Percentiles rank a stretch among this genome's conserved stretches.
Evolutionary conservation across 352 stramenopile genomes (phyloP).

Genomic region (Phytophthora cajani): DNA sequence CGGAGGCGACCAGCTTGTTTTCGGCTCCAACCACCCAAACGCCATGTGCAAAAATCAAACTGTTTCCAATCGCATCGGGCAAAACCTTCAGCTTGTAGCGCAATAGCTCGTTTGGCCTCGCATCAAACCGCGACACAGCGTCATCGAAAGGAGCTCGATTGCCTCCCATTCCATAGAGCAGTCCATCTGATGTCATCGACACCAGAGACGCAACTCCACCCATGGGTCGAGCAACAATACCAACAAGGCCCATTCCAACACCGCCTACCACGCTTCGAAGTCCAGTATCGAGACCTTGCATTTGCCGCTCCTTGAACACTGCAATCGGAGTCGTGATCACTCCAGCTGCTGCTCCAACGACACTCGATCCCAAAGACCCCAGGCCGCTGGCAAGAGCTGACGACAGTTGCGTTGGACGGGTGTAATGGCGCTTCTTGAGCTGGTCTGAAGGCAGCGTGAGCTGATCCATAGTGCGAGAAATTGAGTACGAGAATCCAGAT

Average conservation of each 20-base stretch:
- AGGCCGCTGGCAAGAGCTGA: slow-evolving; percentile 71
- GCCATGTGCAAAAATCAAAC: slow-evolving; percentile 71
- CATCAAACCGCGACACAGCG: slow-evolving; percentile 46
- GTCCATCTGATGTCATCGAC: slow-evolving; percentile 76
- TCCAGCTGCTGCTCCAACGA: slow-evolving; percentile 77
- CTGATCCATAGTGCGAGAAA: slow-evolving; percentile 84
- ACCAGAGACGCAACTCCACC: slow-evolving; percentile 80
- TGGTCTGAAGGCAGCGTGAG: slow-evolving; percentile 71
- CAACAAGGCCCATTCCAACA: slow-evolving; percentile 81
- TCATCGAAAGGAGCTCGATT: slow-evolving; percentile 45
- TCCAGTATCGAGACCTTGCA: slow-evolving; percentile 65
- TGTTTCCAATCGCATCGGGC: slow-evolving; percentile 47
- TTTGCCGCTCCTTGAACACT: slow-evolving; percentile 71
- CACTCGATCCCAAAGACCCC: slow-evolving; percentile 73
- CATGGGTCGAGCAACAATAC: slow-evolving; percentile 80
- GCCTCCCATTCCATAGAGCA: slow-evolving; percentile 67
- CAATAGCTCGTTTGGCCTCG: slow-evolving; percentile 68
- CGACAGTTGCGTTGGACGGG: slow-evolving; percentile 66
- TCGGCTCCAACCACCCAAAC: slow-evolving; percentile 56
- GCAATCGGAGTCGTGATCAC: slow-evolving; percentile 82
- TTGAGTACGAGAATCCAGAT: slow-evolving; percentile 83
- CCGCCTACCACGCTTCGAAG: slow-evolving; percentile 73
- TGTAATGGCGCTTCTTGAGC: slow-evolving; percentile 68
- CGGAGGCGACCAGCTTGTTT: slow-evolving; percentile 27
- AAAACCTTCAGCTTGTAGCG: slow-evolving; percentile 85